phyloP scores from a whole-genome alignment of 225 moss, liverwort and hornwort genomes.

The Marchantia paleacea region DNA sequence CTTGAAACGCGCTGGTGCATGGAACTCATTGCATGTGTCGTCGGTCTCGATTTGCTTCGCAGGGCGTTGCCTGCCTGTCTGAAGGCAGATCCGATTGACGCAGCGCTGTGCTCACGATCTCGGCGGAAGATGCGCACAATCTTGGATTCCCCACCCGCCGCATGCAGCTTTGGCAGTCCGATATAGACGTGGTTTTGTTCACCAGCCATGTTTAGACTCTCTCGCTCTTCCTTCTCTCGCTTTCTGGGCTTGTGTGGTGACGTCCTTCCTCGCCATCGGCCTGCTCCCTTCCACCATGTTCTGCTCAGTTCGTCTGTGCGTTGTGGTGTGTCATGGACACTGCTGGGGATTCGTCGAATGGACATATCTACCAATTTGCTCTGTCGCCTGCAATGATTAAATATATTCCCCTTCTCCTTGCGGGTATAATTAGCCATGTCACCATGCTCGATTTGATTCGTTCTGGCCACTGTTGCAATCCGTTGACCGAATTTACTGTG shows the following conservation, averaged over 20 bases:
- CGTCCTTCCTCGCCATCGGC: neutral
- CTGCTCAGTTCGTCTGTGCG: neutral
- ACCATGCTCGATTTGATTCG: neutral
- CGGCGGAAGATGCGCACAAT: neutral
- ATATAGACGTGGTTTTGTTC: neutral
- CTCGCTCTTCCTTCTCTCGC: neutral
- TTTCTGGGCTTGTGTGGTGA: neutral
- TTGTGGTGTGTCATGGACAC: neutral
- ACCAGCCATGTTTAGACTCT: neutral
- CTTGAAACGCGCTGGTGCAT: too few species aligned
- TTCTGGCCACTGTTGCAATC: neutral
- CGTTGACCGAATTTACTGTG: neutral
- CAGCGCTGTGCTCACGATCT: neutral
- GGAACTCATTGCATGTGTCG: too few species aligned
- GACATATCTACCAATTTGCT: neutral
- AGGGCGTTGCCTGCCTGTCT: too few species aligned
- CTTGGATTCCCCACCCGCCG: neutral
- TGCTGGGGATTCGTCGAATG: neutral
- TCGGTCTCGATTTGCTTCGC: too few species aligned
- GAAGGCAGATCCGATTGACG: neutral
- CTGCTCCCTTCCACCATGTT: neutral
- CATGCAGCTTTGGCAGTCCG: neutral
- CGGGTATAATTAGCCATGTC: neutral
- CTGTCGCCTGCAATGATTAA: neutral
- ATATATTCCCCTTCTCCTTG: neutral